Evolutionary conservation across 495 filamentous ascomycete genomes (phyloP).

Genomic region (Hypoxylon cercidicola): DNA sequence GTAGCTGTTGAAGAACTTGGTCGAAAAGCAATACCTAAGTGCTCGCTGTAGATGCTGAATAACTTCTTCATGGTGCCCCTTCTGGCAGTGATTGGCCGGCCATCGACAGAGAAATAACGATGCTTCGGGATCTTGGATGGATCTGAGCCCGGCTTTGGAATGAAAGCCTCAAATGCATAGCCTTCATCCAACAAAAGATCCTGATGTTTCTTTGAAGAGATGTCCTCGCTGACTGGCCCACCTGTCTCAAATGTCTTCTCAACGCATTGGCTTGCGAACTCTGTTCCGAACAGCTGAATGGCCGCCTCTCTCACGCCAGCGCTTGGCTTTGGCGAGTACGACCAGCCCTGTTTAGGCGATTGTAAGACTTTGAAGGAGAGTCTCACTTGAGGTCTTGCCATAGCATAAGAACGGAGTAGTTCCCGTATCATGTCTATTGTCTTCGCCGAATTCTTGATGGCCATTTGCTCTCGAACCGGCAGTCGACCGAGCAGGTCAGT

Average conservation of each 20-base stretch:
- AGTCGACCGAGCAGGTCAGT: constrained; percentile 72
- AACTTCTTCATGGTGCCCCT: constrained; percentile 76
- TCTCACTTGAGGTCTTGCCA: constrained; percentile 72
- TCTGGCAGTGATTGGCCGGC: constrained; percentile 72
- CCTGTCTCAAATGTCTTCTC: constrained; percentile 37
- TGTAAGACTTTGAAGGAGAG: constrained; percentile 76
- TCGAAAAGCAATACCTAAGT: constrained; percentile 19
- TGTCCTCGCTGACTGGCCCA: constrained; percentile 7
- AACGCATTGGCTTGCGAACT: constrained; percentile 63
- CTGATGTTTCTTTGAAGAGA: background rate
- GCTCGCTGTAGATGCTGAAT: constrained; percentile 49
- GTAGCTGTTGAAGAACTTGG: constrained; percentile 15
- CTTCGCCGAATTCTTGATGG: constrained; percentile 70
- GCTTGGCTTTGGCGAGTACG: constrained; percentile 71
- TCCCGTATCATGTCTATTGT: constrained; percentile 71
- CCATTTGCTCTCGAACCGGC: constrained; percentile 78
- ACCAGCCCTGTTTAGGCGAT: constrained; percentile 71
- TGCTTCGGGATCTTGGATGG: constrained; percentile 65
- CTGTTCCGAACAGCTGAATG: constrained; percentile 74
- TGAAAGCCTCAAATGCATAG: constrained; percentile 63
- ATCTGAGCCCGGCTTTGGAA: constrained; percentile 65
- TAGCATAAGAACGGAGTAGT: constrained; percentile 77
- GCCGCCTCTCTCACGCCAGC: constrained; percentile 71
- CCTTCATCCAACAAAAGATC: background rate
- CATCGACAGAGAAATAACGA: constrained; percentile 80